Base-by-base conservation (phyloP, 192 early-diverging fungal genomes). In the Backusella australiensis region DNA sequence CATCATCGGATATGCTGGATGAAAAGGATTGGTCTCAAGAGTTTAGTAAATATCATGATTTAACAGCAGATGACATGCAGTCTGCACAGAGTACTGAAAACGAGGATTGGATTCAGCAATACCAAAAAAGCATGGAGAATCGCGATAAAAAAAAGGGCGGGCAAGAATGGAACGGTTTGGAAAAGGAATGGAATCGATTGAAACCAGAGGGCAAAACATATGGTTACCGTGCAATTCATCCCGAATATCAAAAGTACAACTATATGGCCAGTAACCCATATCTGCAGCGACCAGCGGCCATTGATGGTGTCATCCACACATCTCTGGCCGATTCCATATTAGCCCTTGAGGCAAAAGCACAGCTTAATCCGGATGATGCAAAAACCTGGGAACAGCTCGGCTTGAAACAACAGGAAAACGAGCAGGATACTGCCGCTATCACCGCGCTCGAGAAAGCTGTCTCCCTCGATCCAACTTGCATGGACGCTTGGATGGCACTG, bases 321-420 rank as follows among this genome's bases (percentile, higher is more conserved):
- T 92, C 92, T 77, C 86, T 99, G 11, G 86, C 92, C 17, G 98
- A 98, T 69, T 87, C 93, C 1, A 96, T 98, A 59, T 81, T 99
- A 74, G 93, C 94, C 6, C 89, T 99, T 11, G 98, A 99, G 82
- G 95, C 96, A 23, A 87, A 91, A 1, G 90, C 97, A 32, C 92
- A 96, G 78, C 83, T 91, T 56, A 88, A 94, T 49, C 90, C 95
- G 0, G 76, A 86, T 41, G 91, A 99, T 81, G 93, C 95, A 0
- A 80, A 81, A 0, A 86, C 93, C 67, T 99, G 98, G 98, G 85
- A 92, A 73, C 81, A 90, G 77, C 87, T 99, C 8, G 98, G 98
- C 42, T 83, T 94, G 38, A 85, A 87, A 67, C 98, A 99, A 79
- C 96, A 98, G 74, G 98, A 99, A 78, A 99, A 98, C 82, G 98